A percentile compares a stretch with the other conserved stretches of the same genome.
phyloP scores from a whole-genome alignment of 208 protist genomes.

The Blechomonas ayalai region DNA sequence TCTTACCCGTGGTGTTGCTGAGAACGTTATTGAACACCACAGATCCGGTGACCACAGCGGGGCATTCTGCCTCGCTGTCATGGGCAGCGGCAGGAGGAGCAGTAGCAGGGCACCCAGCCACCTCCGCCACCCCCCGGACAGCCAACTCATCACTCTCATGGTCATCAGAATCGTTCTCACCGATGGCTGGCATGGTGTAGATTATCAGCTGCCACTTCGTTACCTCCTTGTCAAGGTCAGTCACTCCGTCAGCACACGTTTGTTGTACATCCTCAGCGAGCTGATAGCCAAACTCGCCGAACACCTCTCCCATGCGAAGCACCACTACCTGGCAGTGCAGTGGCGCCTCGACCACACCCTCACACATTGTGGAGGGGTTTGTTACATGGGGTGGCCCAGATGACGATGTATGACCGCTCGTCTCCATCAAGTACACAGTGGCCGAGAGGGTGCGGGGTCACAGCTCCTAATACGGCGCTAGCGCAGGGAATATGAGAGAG shows the following conservation, averaged over 20 bases:
- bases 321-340: constrained; percentile 82
- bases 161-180: not conserved
- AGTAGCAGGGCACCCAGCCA: no score
- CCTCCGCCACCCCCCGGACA: no score
- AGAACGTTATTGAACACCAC: constrained; percentile 40
- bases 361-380: no score
- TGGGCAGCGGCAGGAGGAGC: no score
- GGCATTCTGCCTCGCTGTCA: constrained; percentile 4
- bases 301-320: constrained; percentile 74
- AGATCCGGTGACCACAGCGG: not conserved
- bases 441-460: no score
- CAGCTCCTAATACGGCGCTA: no score
- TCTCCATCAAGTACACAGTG: no score
- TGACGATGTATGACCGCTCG: no score
- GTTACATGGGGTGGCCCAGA: no score
- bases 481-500: no score
- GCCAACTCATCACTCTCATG: not conserved
- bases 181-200: constrained; percentile 5
- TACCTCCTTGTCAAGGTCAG: constrained; percentile 12
- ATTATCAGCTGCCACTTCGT: constrained; percentile 64
- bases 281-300: constrained; percentile 82
- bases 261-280: constrained; percentile 8
- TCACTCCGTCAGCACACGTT: constrained; percentile 2
- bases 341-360: constrained; percentile 7
- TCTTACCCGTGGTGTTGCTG: constrained; percentile 27